phyloP scores from a whole-genome alignment of 805 yeast species.

The Candida chauliodis region DNA sequence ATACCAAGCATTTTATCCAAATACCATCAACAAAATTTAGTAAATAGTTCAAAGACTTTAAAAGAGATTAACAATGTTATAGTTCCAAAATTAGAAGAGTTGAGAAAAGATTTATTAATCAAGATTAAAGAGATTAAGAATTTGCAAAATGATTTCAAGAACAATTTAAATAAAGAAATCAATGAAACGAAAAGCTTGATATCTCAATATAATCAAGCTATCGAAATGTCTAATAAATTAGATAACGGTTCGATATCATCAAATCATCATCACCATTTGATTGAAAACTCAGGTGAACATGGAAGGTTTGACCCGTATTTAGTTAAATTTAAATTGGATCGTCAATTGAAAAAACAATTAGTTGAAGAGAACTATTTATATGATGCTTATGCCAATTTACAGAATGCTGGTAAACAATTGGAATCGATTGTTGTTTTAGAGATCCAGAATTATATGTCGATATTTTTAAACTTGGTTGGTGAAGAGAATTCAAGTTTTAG shows the following conservation, averaged over 20 bases:
- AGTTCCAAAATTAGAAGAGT: constrained; percentile 53
- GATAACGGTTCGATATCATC: constrained; percentile 19
- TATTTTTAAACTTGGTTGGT: constrained; percentile 66
- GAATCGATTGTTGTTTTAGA: constrained; percentile 84
- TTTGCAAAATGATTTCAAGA: constrained; percentile 80
- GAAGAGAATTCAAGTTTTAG: constrained; percentile 72
- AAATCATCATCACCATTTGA: constrained; percentile 9
- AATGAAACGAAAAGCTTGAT: constrained; percentile 37
- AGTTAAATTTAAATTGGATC: constrained; percentile 66
- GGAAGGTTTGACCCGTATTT: constrained; percentile 77
- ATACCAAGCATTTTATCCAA: constrained; percentile 64
- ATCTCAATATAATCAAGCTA: constrained; percentile 51
- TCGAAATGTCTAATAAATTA: constrained; percentile 56
- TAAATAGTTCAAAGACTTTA: constrained; percentile 38
- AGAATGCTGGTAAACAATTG: constrained; percentile 81
- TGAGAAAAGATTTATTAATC: constrained; percentile 67
- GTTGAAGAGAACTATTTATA: constrained; percentile 82
- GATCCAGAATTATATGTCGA: constrained; percentile 75
- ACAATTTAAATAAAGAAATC: constrained; percentile 62
- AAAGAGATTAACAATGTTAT: constrained; percentile 47
- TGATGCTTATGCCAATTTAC: constrained; percentile 84
- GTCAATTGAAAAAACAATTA: constrained; percentile 72
- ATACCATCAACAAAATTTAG: constrained; percentile 42
- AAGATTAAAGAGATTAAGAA: constrained; percentile 86
- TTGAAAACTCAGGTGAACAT: constrained; percentile 23